Evolutionary conservation across 139 green algal genomes (phyloP), one percentile per base, ranked within the genome.

Genomic region (Chara braunii): DNA sequence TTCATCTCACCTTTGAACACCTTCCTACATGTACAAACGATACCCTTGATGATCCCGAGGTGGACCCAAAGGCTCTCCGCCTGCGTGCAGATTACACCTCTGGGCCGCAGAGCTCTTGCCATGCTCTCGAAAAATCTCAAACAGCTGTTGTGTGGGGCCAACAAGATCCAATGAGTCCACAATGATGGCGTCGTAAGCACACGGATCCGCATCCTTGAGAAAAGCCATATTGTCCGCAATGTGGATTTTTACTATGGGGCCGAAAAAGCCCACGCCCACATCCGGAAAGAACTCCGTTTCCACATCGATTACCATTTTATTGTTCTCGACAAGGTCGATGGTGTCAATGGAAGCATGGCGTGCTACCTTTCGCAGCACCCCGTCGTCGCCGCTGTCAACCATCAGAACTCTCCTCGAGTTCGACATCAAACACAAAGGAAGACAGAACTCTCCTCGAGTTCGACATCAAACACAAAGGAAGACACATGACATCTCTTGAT

Each of bases 401-500:
- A 99, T 88, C 37, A 97, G 78, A 43, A 94, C 94, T 58, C n/a
- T n/a, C n/a, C n/a, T n/a, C n/a, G n/a, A n/a, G 65, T 77, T 64
- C 82, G 84, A 60, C 11, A 95, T n/a, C n/a, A n/a, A n/a, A n/a
- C n/a, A n/a, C n/a, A n/a, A n/a, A n/a, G n/a, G n/a, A n/a, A n/a
- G n/a, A n/a, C n/a, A n/a, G n/a, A n/a, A n/a, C n/a, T n/a, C n/a
- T n/a, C n/a, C n/a, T n/a, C n/a, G n/a, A n/a, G 65, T 77, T 64
- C 82, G 84, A 60, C 11, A 95, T 78, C 1, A 84, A 81, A 62
- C 87, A 95, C 30, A 96, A 60, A 1, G 94, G 87, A 30, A 99
- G 64, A 75, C 98, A 88, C 0, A 86, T 73, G 34, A 99, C 93
- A 98, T 97, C 78, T 99, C 94, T 78, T 95, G 88, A 78, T 99